Conservation (phyloP, 108 stramenopile genomes). For the Nitzschia sp. region DNA sequence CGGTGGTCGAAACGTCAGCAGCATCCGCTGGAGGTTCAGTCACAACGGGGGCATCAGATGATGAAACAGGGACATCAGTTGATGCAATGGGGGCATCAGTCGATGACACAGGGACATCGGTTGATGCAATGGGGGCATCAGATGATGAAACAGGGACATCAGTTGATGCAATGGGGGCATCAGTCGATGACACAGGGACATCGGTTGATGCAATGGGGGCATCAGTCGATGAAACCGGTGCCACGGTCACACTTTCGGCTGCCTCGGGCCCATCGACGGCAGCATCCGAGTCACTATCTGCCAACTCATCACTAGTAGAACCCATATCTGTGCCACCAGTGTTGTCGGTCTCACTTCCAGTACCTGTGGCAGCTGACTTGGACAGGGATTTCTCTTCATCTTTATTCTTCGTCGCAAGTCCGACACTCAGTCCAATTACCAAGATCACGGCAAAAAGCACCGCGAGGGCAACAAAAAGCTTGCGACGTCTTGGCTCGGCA, state of each 20-base stretch:
- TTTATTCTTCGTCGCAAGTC: background rate
- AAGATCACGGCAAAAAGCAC: background rate
- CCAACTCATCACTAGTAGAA: too few species aligned
- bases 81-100: background rate
- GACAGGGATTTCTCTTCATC: background rate
- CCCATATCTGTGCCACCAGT: too few species aligned
- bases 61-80: background rate
- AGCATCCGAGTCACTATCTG: too few species aligned
- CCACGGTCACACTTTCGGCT: too few species aligned
- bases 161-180: background rate
- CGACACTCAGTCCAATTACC: background rate
- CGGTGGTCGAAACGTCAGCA: background rate
- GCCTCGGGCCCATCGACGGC: too few species aligned
- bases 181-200: background rate
- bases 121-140: background rate
- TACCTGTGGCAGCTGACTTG: background rate
- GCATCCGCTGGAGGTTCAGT: background rate
- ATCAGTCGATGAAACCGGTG: background rate
- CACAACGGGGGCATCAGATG: background rate
- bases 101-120: background rate
- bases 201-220: background rate
- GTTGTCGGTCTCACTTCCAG: background rate
- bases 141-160: background rate
- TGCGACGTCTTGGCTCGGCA: background rate
- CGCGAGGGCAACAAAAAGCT: background rate